Percentiles rank a stretch among this genome's conserved stretches.
Conservation (phyloP, 352 stramenopile genomes). For the Globisporangium abappressorium region DNA sequence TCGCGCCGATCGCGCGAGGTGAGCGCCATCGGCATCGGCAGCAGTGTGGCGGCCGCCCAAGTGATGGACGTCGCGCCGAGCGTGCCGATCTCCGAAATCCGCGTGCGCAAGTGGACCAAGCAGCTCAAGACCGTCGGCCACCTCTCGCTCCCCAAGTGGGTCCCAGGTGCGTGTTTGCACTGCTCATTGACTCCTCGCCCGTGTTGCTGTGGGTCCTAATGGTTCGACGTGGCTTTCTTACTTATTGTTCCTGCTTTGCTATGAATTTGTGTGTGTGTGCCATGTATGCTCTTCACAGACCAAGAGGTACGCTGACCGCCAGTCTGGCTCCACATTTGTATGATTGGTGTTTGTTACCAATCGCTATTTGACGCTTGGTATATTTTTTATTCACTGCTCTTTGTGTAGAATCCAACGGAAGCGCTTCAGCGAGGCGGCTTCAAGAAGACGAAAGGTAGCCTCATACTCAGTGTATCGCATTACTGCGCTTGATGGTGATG, state of each 20-base stretch:
- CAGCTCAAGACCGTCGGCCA: conserved; percentile 71
- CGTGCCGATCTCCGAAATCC: conserved; percentile 62
- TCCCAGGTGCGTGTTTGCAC: conserved; percentile 37
- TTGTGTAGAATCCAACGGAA: conserved; percentile 48
- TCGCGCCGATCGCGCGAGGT: conserved; percentile 25
- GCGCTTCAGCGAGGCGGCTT: conserved; percentile 57
- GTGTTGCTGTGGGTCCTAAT: neutral
- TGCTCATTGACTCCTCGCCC: neutral
- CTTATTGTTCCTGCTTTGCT: neutral
- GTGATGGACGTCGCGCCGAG: conserved; percentile 29
- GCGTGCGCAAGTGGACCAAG: conserved; percentile 70
- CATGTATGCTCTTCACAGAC: conserved; percentile 21
- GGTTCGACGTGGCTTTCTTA: neutral
- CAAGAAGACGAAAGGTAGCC: conserved; percentile 72
- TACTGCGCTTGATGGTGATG: neutral
- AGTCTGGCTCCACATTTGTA: neutral
- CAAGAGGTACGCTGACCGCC: conserved; percentile 34
- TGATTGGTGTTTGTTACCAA: neutral
- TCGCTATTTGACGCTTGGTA: neutral
- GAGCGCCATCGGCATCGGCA: conserved; percentile 11
- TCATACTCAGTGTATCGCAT: neutral
- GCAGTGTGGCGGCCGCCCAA: neutral
- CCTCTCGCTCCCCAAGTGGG: conserved; percentile 69
- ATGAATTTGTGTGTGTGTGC: neutral
- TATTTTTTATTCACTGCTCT: neutral